Evolutionary conservation across 257 asterid species (phyloP).

Genomic region (Forsythia viridissima): DNA sequence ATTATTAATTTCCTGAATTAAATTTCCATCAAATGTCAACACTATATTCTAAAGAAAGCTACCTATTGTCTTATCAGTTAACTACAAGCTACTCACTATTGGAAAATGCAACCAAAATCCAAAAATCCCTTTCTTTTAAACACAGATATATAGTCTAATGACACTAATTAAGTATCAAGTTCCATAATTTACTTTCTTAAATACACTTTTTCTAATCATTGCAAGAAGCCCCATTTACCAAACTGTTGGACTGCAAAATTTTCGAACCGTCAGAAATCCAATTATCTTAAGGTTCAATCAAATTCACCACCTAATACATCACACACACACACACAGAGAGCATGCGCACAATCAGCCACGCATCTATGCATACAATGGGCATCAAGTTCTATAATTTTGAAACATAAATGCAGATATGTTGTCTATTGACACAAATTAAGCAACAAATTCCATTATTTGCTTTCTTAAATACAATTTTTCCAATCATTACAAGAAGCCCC

Average conservation of each 20-base stretch:
- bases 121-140: background rate
- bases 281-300: background rate
- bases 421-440: background rate
- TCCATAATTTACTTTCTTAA: background rate
- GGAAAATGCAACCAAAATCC: background rate
- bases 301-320: background rate
- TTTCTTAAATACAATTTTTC: background rate
- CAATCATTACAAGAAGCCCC: conserved; percentile 6
- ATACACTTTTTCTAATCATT: conserved; percentile 1
- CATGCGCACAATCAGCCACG: too few relatives aligned
- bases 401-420: background rate
- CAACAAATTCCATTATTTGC: background rate
- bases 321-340: too few relatives aligned
- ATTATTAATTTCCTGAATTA: background rate
- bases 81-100: background rate
- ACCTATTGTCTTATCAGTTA: background rate
- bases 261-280: background rate
- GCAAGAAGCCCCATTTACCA: conserved; percentile 20
- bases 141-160: background rate
- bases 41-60: background rate
- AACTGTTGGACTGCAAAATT: conserved; percentile 33
- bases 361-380: background rate
- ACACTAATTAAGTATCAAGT: background rate
- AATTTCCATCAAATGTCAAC: background rate
- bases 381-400: background rate